Evolutionary conservation across 768 basidiomycete species (phyloP).

Genomic region (Phlebiopsis flavidoalba): DNA sequence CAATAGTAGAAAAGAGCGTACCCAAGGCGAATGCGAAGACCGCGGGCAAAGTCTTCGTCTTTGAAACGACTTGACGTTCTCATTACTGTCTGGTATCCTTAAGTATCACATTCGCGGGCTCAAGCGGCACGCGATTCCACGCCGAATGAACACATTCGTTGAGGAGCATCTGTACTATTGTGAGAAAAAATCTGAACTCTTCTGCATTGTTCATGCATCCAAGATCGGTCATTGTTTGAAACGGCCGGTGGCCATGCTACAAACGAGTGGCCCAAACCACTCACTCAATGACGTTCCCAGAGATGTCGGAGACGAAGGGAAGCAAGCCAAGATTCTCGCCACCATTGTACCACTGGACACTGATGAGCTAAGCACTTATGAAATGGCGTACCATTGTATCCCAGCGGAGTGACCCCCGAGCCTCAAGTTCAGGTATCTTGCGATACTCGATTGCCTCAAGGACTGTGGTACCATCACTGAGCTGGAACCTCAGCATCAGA

Average conservation of each 20-base stretch:
- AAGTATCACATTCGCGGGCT: slow-evolving; percentile 58
- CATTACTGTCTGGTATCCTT: slow-evolving; percentile 56
- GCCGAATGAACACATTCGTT: slow-evolving; percentile 61
- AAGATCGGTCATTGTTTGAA: too few relatives aligned
- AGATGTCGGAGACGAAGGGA: neutral
- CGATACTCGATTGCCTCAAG: slow-evolving; percentile 79
- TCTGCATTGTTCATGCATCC: neutral
- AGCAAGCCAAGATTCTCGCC: neutral
- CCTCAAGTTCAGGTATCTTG: slow-evolving; percentile 52
- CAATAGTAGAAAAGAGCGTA: slow-evolving; percentile 28
- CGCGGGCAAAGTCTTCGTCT: slow-evolving; percentile 52
- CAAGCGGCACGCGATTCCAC: slow-evolving; percentile 74
- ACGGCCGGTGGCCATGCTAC: too few relatives aligned
- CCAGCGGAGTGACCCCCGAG: slow-evolving; percentile 76
- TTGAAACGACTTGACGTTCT: slow-evolving; percentile 60
- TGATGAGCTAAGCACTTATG: too few relatives aligned
- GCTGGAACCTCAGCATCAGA: slow-evolving; percentile 69
- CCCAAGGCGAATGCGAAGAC: slow-evolving; percentile 65
- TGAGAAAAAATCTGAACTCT: neutral
- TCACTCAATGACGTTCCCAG: neutral
- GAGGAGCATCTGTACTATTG: slow-evolving; percentile 51
- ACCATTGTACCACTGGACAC: neutral
- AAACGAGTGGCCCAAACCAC: neutral
- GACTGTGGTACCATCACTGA: slow-evolving; percentile 71
- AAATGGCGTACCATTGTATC: slow-evolving; percentile 63